Evolutionary conservation across 768 basidiomycete species (phyloP), one percentile per base, ranked within the genome.

Genomic region (Dendrothele bispora): DNA sequence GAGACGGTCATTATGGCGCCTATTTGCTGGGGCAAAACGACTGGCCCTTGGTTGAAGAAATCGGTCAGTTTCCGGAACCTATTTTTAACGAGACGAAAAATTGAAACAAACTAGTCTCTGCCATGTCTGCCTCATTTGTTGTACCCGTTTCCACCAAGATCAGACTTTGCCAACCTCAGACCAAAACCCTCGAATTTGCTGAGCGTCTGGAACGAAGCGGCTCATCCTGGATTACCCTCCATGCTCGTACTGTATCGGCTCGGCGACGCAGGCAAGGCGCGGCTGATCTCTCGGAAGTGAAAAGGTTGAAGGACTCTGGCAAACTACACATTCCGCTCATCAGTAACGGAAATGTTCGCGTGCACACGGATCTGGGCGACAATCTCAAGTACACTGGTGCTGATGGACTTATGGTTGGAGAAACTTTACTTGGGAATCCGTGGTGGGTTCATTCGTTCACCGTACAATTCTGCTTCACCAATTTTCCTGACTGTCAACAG

Each of bases 321-420:
- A 39, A 7, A 15, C 56, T 86, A 4, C 49, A 57, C 2, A 62
- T 88, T 4, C 84, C 83, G 7, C 78, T 89, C 42, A 66, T 91
- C 39, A 88, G 84, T 64, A 91, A 91, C 57, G 89, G 89, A 10
- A 91, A 91, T 58, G 88, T 91, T 15, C 77, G 80, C 26, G 65
- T 61, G 15, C 82, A 75, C 66, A 64, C 66, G 24, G 83, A 91
- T 60, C 61, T 90, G 11, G 61, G 64, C 50, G 59, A 60, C 21
- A 89, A 90, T 58, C 59, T 75, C 42, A 58, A 62, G 25, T 68
- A 67, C 38, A 88, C 87, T 3, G 70, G 75, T 14, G 86, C 86
- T 36, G 82, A 87, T 55, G 89, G 89, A 7, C 60, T 85, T 46
- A 91, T 91, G 89, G 85, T 90, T 1, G 89, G 86, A 7, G 88